phyloP scores from a whole-genome alignment of 1,284 basidiomycete genomes.

The Ceratobasidium theobromae region DNA sequence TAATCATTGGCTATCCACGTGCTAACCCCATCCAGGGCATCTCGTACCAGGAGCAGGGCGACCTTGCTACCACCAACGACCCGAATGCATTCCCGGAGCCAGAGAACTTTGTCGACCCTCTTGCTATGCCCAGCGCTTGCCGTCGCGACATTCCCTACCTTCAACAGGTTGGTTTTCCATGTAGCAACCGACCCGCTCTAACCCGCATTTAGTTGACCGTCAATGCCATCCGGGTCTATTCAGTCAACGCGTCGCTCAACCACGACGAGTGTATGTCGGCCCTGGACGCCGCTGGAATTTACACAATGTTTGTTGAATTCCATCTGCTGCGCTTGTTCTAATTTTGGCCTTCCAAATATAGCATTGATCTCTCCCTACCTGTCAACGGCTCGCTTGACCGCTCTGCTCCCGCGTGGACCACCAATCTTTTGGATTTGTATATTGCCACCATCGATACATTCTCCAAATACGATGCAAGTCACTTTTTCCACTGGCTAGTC shows the following conservation, averaged over 20 bases:
- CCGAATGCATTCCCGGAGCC: constrained; percentile 76
- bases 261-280: constrained; percentile 85
- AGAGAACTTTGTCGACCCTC: constrained; percentile 64
- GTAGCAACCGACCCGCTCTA: not conserved
- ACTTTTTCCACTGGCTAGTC: not conserved
- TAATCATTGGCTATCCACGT: not conserved
- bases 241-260: constrained; percentile 76
- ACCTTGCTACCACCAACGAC: constrained; percentile 45
- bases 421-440: constrained; percentile 80
- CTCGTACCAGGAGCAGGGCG: constrained; percentile 86
- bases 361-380: constrained; percentile 82
- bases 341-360: constrained; percentile 40
- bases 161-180: constrained; percentile 52
- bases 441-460: constrained; percentile 76
- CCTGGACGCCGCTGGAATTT: constrained; percentile 79
- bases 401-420: constrained; percentile 73
- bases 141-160: constrained; percentile 78
- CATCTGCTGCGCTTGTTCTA: constrained; percentile 13
- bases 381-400: constrained; percentile 83
- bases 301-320: constrained; percentile 63
- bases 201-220: constrained; percentile 44
- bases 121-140: constrained; percentile 69
- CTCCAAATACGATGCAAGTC: constrained; percentile 62
- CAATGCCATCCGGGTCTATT: constrained; percentile 77
- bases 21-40: constrained; percentile 54